phyloP scores from a whole-genome alignment of 768 basidiomycete species.

The Mycena latifolia region DNA sequence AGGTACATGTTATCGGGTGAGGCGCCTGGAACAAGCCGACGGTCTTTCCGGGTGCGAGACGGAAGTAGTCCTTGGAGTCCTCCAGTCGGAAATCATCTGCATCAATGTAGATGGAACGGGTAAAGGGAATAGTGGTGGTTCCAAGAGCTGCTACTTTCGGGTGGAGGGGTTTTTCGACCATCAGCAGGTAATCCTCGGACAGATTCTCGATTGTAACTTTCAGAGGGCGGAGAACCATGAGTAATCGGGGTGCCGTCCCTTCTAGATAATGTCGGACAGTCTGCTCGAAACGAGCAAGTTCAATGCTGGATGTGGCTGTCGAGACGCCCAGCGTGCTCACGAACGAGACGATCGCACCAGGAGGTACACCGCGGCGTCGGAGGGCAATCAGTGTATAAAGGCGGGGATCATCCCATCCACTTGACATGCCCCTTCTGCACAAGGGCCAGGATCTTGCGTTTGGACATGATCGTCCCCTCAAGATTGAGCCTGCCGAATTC shows the following conservation, averaged over 20 bases:
- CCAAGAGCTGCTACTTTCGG: slow-evolving; percentile 94
- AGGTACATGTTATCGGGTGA: slow-evolving; percentile 92
- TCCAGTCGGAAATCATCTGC: slow-evolving; percentile 91
- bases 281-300: slow-evolving; percentile 92
- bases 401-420: slow-evolving; percentile 97
- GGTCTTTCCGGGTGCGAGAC: slow-evolving; percentile 96
- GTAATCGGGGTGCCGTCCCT: slow-evolving; percentile 84
- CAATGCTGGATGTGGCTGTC: slow-evolving; percentile 84
- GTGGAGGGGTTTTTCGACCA: slow-evolving; percentile 93
- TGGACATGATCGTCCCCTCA: slow-evolving; percentile 96
- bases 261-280: slow-evolving; percentile 91
- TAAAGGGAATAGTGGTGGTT: slow-evolving; percentile 84
- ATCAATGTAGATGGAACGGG: slow-evolving; percentile 92
- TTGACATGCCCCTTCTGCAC: slow-evolving; percentile 88
- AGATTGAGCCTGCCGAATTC: slow-evolving; percentile 95
- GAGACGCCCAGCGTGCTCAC: slow-evolving; percentile 97
- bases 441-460: slow-evolving; percentile 92
- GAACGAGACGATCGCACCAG: slow-evolving; percentile 93
- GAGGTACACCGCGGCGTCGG: slow-evolving; percentile 95
- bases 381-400: slow-evolving; percentile 97
- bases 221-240: slow-evolving; percentile 92
- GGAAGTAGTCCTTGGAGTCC: slow-evolving; percentile 96
- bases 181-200: slow-evolving; percentile 83
- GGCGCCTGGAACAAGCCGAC: slow-evolving; percentile 97
- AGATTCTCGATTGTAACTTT: slow-evolving; percentile 94